Conservation (phyloP, 768 basidiomycete species). For the Lentinula guzmanii region DNA sequence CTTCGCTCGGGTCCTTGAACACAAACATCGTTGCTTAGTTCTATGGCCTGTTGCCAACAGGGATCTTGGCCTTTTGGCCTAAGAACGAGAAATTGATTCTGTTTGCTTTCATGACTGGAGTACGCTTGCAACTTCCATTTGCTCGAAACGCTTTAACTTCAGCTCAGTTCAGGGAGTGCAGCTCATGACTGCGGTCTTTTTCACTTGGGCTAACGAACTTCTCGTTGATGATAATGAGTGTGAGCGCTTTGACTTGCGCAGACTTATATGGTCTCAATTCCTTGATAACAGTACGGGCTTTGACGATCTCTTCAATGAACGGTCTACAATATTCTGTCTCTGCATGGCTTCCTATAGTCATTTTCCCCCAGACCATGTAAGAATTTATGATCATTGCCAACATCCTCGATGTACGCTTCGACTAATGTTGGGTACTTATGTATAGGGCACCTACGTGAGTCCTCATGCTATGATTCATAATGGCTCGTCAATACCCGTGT, state of each 20-base stretch:
- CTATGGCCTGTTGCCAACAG: constrained; percentile 7
- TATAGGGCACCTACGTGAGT: constrained; percentile 12
- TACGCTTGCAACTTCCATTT: not conserved
- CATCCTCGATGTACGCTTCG: not conserved
- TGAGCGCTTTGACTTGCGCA: not conserved
- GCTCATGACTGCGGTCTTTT: constrained; percentile 21
- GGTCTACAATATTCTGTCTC: constrained; percentile 20
- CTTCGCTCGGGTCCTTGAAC: not conserved
- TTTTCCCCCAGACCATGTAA: constrained; percentile 19
- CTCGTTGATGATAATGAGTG: constrained; percentile 17
- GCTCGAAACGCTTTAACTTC: not conserved
- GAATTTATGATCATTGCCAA: not conserved
- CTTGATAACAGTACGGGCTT: constrained; percentile 13
- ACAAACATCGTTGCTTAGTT: not conserved
- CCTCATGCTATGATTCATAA: not conserved
- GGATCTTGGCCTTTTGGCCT: constrained; percentile 19
- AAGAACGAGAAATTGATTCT: constrained; percentile 15
- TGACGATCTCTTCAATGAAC: constrained; percentile 20
- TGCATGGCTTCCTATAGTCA: constrained; percentile 20
- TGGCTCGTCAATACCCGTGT: not conserved
- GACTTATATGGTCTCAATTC: not conserved
- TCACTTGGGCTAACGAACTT: constrained; percentile 19
- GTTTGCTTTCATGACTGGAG: constrained; percentile 18
- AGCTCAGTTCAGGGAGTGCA: constrained; percentile 12
- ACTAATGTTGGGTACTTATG: constrained; percentile 7